Evolutionary conservation across 352 stramenopile genomes (phyloP).

Genomic region (Pythium myriotylum): DNA sequence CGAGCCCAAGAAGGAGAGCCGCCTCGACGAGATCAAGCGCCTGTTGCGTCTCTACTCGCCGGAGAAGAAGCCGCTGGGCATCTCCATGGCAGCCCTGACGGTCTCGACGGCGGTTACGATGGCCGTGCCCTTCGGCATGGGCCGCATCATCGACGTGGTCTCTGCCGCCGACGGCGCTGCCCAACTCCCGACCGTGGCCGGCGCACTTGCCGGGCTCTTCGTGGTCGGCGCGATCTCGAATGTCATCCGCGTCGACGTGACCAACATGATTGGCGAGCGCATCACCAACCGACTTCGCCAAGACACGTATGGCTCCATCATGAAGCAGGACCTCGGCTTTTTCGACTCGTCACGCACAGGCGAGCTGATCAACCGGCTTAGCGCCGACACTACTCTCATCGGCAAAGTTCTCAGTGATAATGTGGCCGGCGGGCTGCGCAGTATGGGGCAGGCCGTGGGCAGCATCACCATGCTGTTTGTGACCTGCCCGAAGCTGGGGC

Average conservation of each 20-base stretch:
- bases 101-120: slow-evolving; percentile 79
- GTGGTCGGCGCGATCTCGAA: slow-evolving; percentile 69
- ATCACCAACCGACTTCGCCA: slow-evolving; percentile 81
- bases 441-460: slow-evolving; percentile 76
- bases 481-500: slow-evolving; percentile 88
- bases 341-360: slow-evolving; percentile 90
- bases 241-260: slow-evolving; percentile 73
- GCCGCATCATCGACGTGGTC: slow-evolving; percentile 80
- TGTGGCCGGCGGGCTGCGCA: slow-evolving; percentile 74
- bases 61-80: slow-evolving; percentile 63
- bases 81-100: slow-evolving; percentile 66
- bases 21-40: slow-evolving; percentile 24
- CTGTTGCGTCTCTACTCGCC: slow-evolving; percentile 53
- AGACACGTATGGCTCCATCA: slow-evolving; percentile 77
- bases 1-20: slow-evolving; percentile 17
- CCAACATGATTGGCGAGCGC: slow-evolving; percentile 87
- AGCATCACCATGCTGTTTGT: slow-evolving; percentile 91
- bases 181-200: slow-evolving; percentile 52
- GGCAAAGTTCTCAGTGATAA: slow-evolving; percentile 94
- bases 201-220: slow-evolving; percentile 70
- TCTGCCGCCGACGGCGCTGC: slow-evolving; percentile 41
- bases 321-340: slow-evolving; percentile 90
- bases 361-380: slow-evolving; percentile 91
- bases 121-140: slow-evolving; percentile 81
- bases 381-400: slow-evolving; percentile 90